Evolutionary conservation across 1,284 basidiomycete species (phyloP), one percentile per base, ranked within the genome.

Genomic region (Entoloma clypeatum): DNA sequence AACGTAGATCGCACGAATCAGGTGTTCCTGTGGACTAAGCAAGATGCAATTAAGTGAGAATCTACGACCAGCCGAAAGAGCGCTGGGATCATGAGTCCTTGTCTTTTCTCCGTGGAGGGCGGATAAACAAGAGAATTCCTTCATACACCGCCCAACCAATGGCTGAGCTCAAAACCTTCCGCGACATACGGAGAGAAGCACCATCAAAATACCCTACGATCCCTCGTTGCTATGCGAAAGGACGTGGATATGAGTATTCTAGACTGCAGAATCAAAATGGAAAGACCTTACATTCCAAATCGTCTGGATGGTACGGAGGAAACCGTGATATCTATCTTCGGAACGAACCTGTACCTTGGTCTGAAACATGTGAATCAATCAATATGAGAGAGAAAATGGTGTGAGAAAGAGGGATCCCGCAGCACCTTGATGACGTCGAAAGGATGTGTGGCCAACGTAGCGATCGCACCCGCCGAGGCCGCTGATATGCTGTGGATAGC

Each of bases 141-240:
- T 95, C 93, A 55, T 94, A 96, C 1, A 93, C 87, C 1, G 82
- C 87, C 93, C 93, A 97, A 0, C 84, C 91, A 47, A 97, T 92
- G 0, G 84, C 86, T 16, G 89, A 92, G 55, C 88, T 90, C n/a
- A 90, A 68, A 1, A 94, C 81, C 61, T 96, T 97, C 34, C 92
- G 75, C 4, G 85, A 81, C 55, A 95, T 76, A 7, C 93, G 77
- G 28, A 97, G 68, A 1, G 82, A 82, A 14, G 81, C 79, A 2
- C 92, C 93, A 46, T 91, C 88, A 56, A 95, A 92, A 62, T 93
- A 92, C 0, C 92, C 91, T 3, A 54, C 41, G 1, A 81, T 14
- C 0, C 91, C 89, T 7, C 87, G 78, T 72, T 89, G 82, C 87
- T 90, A 53, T 3, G 26, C 46, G 18, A 10, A 2, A 11, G 16